phyloP scores from a whole-genome alignment of 1,284 basidiomycete genomes.

The Papiliotrema laurentii region DNA sequence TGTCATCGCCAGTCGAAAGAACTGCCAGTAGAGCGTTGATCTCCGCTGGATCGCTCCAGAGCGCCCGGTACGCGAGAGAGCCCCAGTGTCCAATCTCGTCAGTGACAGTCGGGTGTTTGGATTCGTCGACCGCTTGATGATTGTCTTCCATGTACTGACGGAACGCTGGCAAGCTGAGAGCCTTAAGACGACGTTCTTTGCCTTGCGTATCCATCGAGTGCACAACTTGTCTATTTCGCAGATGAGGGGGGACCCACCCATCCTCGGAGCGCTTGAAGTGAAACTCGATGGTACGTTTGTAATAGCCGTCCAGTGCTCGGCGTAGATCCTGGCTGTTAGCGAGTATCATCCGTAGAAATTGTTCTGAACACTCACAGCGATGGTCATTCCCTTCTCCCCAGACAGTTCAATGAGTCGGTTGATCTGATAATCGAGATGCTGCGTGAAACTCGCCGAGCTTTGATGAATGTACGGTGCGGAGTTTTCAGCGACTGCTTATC shows the following conservation, averaged over 20 bases:
- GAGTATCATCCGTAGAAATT: no score
- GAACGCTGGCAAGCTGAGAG: conserved; percentile 22
- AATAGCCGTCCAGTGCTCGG: conserved; percentile 14
- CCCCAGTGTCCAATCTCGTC: conserved; percentile 23
- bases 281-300: conserved; percentile 34
- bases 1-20: background rate
- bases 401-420: conserved; percentile 16
- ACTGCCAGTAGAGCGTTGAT: background rate
- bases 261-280: conserved; percentile 27
- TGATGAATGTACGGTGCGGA: conserved; percentile 8
- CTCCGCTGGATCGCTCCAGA: background rate
- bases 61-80: conserved; percentile 6
- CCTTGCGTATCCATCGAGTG: conserved; percentile 30
- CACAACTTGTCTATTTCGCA: conserved; percentile 22
- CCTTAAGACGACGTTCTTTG: conserved; percentile 32
- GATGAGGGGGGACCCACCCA: conserved; percentile 22
- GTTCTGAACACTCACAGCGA: conserved; percentile 14
- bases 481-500: conserved; percentile 10
- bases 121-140: conserved; percentile 17
- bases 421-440: conserved; percentile 28
- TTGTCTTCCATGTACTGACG: conserved; percentile 19
- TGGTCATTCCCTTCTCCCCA: conserved; percentile 18
- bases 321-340: conserved; percentile 21
- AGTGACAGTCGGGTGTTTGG: conserved; percentile 12
- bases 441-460: conserved; percentile 6